Evolutionary conservation across 768 basidiomycete species (phyloP), one percentile per base, ranked within the genome.

Genomic region (Rhizopogon salebrosus): DNA sequence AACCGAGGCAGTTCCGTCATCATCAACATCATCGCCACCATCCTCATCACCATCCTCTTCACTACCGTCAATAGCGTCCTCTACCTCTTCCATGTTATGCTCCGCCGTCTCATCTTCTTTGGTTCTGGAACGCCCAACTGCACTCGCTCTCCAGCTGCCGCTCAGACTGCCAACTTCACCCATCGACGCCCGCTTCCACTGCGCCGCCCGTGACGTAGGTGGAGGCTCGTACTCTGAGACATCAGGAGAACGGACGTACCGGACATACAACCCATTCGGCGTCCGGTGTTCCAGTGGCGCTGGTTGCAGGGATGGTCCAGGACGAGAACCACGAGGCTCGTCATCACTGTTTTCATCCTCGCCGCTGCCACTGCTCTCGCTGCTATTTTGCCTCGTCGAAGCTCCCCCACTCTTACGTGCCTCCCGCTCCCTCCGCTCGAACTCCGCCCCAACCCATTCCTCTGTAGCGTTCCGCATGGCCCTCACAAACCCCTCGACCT

Each of bases 381-480:
- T 23, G 4, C 37, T 34, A 5, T 64, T 55, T 36, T 31, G 16
- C 16, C 36, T 27, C 18, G 3, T 13, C 7, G 34, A 39, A 3
- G 14, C 16, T 16, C 13, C 14, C 43, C 36, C 20, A 8, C 26
- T 24, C 18, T 20, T 27, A 18, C 29, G 36, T 5, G 43, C 43
- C n/a, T 36, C 36, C 45, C 27, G 16, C 23, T 38, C 35, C 16
- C 24, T 54, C 49, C n/a, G 24, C 24, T 50, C n/a, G 38, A 56
- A n/a, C 7, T 8, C 24, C 0, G n/a, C 23, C 38, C 57, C 58
- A 6, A 61, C 64, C 49, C 54, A 63, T 2, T 40, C 60, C 52
- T 73, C 72, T 2, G 73, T 72, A 23, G 60, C 68, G 51, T 71
- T 59, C 20, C 66, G 68, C 75, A 74, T 77, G 52, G 59, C 59